Conservation (phyloP, 352 stramenopile genomes). For the Blastocystis sp. region DNA sequence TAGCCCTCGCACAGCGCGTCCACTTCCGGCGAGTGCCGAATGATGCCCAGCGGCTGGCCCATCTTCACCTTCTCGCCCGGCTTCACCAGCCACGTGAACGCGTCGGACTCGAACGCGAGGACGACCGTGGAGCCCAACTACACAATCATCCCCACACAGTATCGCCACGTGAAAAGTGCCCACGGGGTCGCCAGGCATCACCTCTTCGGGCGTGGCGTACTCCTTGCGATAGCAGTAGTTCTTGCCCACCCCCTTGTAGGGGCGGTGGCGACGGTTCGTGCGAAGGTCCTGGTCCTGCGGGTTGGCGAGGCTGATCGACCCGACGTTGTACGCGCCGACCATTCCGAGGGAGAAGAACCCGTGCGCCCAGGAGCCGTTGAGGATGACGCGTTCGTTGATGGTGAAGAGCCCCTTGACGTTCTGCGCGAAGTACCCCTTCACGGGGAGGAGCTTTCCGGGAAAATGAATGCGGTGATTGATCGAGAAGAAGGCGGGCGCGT, state of each 20-base stretch:
- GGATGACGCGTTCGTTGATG: conserved; percentile 56
- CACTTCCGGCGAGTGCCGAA: no score
- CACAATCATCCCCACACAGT: no score
- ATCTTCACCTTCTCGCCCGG: conserved; percentile 65
- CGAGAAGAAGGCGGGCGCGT: neutral
- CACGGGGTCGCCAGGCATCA: neutral
- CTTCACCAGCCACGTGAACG: conserved; percentile 40
- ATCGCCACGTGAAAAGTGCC: conserved; percentile 43
- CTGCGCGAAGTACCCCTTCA: conserved; percentile 46
- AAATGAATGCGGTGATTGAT: conserved; percentile 32
- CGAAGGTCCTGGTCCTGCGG: neutral
- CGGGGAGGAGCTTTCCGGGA: conserved; percentile 46
- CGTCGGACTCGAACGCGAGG: conserved; percentile 21
- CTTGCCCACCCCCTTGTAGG: no score
- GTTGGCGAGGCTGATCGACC: neutral
- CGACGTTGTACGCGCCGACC: conserved; percentile 70
- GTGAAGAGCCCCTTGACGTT: conserved; percentile 61
- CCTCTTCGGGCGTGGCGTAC: neutral
- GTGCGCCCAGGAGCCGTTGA: conserved; percentile 4
- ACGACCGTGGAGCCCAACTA: conserved; percentile 66
- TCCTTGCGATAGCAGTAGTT: conserved; percentile 33
- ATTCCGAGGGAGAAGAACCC: conserved; percentile 58
- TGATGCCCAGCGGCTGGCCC: conserved; percentile 56
- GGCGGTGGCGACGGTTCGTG: neutral
- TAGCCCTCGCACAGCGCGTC: no score